Evolutionary conservation across 805 yeast genomes (phyloP).

Genomic region (Candida dajiaensis): DNA sequence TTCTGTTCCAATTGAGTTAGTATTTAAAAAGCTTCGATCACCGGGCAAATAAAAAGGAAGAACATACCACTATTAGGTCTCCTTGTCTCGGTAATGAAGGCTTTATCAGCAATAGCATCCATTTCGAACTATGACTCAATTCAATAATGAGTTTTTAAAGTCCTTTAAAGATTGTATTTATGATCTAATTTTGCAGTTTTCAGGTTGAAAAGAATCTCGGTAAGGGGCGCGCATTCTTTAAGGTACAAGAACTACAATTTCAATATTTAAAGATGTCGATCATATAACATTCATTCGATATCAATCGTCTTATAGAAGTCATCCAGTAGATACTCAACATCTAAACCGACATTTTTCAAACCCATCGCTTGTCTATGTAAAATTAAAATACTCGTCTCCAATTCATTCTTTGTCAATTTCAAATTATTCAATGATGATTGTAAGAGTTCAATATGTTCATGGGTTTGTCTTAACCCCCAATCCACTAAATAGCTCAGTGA

Average conservation of each 20-base stretch:
- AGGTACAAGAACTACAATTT: too few species aligned
- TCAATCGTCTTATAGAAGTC: slow-evolving; percentile 20
- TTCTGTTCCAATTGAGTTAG: slow-evolving; percentile 26
- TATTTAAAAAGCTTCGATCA: not conserved
- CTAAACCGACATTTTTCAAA: slow-evolving; percentile 62
- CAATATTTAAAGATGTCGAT: too few species aligned
- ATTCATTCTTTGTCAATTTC: slow-evolving; percentile 43
- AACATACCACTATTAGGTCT: slow-evolving; percentile 29
- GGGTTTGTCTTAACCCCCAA: slow-evolving; percentile 68
- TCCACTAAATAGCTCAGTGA: slow-evolving; percentile 39
- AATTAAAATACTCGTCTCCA: slow-evolving; percentile 48
- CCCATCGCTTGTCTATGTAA: slow-evolving; percentile 54
- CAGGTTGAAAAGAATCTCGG: too few species aligned
- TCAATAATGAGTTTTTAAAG: not conserved
- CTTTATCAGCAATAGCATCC: slow-evolving; percentile 66
- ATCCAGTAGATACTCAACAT: slow-evolving; percentile 41
- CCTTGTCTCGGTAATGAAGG: slow-evolving; percentile 31
- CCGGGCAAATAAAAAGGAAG: not conserved
- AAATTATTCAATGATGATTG: slow-evolving; percentile 65
- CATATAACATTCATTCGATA: slow-evolving; percentile 6
- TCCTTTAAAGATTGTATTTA: too few species aligned
- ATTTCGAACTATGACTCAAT: slow-evolving; percentile 27
- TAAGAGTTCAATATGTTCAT: slow-evolving; percentile 51
- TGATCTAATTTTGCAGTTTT: too few species aligned
- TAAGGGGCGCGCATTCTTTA: not conserved